Conservation (phyloP, 345 rosid genomes). For the Excoecaria cochinchinensis region DNA sequence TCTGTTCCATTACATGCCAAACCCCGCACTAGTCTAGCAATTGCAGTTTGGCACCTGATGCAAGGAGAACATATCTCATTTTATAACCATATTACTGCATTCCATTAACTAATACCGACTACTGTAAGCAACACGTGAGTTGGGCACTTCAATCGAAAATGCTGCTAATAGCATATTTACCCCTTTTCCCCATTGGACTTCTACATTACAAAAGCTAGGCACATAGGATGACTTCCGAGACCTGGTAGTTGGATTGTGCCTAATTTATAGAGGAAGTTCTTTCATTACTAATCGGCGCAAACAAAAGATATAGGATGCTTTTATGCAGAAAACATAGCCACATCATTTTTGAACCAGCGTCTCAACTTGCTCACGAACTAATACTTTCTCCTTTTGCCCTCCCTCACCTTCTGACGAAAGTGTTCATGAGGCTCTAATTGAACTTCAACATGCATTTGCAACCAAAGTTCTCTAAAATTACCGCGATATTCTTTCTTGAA, state of each 20-base stretch:
- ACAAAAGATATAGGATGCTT: not conserved
- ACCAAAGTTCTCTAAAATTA: slow-evolving; percentile 59
- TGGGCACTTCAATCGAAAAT: not conserved
- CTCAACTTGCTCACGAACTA: not conserved
- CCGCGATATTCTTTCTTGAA: slow-evolving; percentile 57
- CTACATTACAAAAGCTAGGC: not conserved
- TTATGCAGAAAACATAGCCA: not conserved
- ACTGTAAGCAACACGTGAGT: not conserved
- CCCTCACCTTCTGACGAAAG: slow-evolving; percentile 28
- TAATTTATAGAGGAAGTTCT: not conserved
- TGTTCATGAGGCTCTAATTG: slow-evolving; percentile 37
- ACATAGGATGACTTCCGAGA: not conserved
- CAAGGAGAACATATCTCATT: not conserved
- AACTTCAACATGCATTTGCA: slow-evolving; percentile 51
- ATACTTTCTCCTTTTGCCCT: slow-evolving; percentile 20
- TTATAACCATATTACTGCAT: not conserved
- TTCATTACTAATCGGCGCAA: not conserved
- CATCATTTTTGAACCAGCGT: not conserved
- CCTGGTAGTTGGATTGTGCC: not conserved
- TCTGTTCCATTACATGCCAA: not conserved
- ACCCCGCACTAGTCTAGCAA: not conserved
- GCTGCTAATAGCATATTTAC: not conserved
- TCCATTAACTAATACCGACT: not conserved
- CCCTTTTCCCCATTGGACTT: slow-evolving; percentile 3
- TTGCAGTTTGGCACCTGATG: not conserved